These are phyloP conservation scores for Eucalyptus erythrocorys DNA, from an alignment of 345 rosid species.

Conservation along the genomic window DNA sequence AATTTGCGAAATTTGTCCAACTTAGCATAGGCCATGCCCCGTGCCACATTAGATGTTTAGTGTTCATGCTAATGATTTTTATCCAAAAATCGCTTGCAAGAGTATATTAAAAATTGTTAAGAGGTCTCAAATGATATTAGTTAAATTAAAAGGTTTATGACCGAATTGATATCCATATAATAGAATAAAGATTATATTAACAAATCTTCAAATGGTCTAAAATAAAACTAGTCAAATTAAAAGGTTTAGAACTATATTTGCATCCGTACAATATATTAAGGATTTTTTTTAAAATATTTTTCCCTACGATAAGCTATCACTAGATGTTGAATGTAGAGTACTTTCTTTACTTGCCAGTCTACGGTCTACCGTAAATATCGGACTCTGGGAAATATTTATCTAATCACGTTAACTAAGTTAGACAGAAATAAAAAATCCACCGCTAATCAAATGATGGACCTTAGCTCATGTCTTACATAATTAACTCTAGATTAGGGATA, in stretches of 20 bases:
- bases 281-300: no score
- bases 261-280: neutral
- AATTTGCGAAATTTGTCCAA: neutral
- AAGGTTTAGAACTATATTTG: neutral
- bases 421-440: neutral
- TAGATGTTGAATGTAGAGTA: neutral
- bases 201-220: neutral
- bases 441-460: neutral
- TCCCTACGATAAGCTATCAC: neutral
- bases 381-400: neutral
- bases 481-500: neutral
- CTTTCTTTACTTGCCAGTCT: neutral
- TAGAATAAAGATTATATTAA: neutral
- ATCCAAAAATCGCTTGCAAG: rapidly evolving
- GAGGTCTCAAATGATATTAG: neutral
- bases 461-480: neutral
- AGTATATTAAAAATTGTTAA: neutral
- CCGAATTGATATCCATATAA: rapidly evolving
- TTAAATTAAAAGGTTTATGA: neutral
- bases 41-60: neutral
- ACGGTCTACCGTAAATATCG: neutral
- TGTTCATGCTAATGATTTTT: neutral
- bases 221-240: neutral
- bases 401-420: neutral
- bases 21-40: no score